phyloP scores from a whole-genome alignment of 768 basidiomycete genomes.

The Suillus alpinus region DNA sequence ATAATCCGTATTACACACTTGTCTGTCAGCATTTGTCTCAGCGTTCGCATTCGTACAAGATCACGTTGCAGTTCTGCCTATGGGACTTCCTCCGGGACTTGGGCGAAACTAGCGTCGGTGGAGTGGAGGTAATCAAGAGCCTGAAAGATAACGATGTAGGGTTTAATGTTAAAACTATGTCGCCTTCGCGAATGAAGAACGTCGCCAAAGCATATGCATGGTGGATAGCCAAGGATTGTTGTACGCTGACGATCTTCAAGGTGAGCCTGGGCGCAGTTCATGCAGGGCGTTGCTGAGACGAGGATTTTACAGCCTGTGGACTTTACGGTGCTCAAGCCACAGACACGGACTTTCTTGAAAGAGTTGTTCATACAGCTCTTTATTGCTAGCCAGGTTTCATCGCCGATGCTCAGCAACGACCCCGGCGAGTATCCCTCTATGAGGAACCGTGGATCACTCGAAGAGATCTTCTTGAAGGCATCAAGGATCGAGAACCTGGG shows the following conservation, averaged over 20 bases:
- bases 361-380: conserved; percentile 70
- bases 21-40: conserved; percentile 82
- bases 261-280: conserved; percentile 36
- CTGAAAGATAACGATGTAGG: conserved; percentile 43
- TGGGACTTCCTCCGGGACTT: conserved; percentile 97
- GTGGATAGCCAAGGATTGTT: conserved; percentile 86
- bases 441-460: conserved; percentile 58
- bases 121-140: conserved; percentile 71
- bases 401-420: conserved; percentile 54
- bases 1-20: conserved; percentile 95
- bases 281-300: not conserved
- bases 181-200: conserved; percentile 59
- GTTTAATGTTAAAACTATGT: conserved; percentile 50
- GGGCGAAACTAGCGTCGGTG: conserved; percentile 81
- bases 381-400: conserved; percentile 68
- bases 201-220: conserved; percentile 86
- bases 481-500: conserved; percentile 62
- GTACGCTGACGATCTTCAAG: conserved; percentile 78
- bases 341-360: conserved; percentile 62
- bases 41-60: conserved; percentile 77
- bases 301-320: conserved; percentile 68
- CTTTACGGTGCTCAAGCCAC: conserved; percentile 70
- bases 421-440: conserved; percentile 36
- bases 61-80: conserved; percentile 90
- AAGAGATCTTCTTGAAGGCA: conserved; percentile 79